Percentiles rank a stretch among this genome's conserved stretches.
These are phyloP conservation scores for Elongisporangium undulatum DNA, from an alignment of 352 stramenopile genomes.

Conservation along the genomic window DNA sequence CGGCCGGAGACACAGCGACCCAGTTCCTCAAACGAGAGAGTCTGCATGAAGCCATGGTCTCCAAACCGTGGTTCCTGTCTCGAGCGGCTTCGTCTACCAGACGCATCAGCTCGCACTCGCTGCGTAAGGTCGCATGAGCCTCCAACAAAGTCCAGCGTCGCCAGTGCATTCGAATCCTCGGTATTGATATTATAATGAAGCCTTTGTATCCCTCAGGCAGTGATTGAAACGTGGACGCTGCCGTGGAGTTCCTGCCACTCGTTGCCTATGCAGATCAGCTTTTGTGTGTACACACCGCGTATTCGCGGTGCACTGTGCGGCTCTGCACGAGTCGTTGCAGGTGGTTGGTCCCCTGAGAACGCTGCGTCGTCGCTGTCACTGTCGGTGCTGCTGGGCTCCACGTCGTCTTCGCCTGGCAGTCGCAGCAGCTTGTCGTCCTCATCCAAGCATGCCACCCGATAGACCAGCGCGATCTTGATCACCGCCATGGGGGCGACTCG, in stretches of 20 bases:
- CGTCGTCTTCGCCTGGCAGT: slow-evolving; percentile 8
- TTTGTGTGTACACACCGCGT: slow-evolving; percentile 23
- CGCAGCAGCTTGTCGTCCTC: slow-evolving; percentile 6
- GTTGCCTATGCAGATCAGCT: slow-evolving; percentile 9
- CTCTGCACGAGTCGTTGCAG: background rate
- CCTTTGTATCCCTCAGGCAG: background rate
- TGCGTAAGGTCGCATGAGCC: slow-evolving; percentile 8
- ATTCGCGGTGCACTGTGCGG: background rate
- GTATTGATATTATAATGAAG: background rate
- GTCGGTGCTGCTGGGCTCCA: background rate
- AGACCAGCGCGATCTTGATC: slow-evolving; percentile 39
- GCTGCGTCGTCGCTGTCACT: background rate
- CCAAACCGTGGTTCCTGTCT: background rate
- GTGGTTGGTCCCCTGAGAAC: background rate
- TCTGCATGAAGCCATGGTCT: slow-evolving; percentile 10
- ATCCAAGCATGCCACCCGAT: slow-evolving; percentile 28
- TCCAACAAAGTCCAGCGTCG: background rate
- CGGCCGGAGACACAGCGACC: background rate
- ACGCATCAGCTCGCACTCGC: slow-evolving; percentile 32
- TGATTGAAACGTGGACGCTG: slow-evolving; percentile 14
- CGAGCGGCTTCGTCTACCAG: slow-evolving; percentile 3
- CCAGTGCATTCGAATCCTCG: background rate
- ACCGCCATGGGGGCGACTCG: slow-evolving; percentile 6
- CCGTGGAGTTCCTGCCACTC: slow-evolving; percentile 24
- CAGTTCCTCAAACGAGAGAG: background rate